phyloP scores from a whole-genome alignment of 2,329 filamentous ascomycete species.

The Claviceps sp. region DNA sequence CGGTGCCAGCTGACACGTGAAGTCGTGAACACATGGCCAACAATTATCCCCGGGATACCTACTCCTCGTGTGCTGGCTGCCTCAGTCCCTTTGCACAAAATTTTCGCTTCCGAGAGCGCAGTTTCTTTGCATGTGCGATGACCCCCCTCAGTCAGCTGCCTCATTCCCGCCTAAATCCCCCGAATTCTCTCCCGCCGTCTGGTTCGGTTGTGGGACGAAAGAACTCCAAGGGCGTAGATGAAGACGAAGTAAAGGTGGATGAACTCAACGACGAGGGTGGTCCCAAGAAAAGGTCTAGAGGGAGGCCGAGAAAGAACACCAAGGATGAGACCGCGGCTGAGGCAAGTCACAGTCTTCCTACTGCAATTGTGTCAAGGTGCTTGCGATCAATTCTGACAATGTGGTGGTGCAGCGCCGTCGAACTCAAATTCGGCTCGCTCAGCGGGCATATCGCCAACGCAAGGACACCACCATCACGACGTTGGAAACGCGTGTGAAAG shows the following conservation, averaged over 20 bases:
- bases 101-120: neutral
- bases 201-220: neutral
- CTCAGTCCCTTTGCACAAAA: neutral
- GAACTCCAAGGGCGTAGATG: constrained; percentile 10
- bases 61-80: neutral
- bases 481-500: constrained; percentile 55
- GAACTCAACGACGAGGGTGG: constrained; percentile 24
- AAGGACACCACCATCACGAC: constrained; percentile 71
- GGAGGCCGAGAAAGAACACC: constrained; percentile 62
- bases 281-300: constrained; percentile 49
- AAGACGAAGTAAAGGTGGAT: neutral
- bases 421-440: constrained; percentile 77
- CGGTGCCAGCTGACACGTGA: neutral
- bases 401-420: constrained; percentile 48
- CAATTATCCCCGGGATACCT: neutral
- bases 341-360: constrained; percentile 37
- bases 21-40: neutral
- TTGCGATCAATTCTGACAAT: neutral
- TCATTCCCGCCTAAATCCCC: neutral
- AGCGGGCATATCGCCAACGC: constrained; percentile 70
- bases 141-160: neutral
- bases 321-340: constrained; percentile 66
- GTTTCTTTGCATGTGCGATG: neutral
- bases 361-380: neutral
- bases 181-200: neutral